Evolutionary conservation across 768 basidiomycete genomes (phyloP).

Genomic region (Pleurotus tuber-regium): DNA sequence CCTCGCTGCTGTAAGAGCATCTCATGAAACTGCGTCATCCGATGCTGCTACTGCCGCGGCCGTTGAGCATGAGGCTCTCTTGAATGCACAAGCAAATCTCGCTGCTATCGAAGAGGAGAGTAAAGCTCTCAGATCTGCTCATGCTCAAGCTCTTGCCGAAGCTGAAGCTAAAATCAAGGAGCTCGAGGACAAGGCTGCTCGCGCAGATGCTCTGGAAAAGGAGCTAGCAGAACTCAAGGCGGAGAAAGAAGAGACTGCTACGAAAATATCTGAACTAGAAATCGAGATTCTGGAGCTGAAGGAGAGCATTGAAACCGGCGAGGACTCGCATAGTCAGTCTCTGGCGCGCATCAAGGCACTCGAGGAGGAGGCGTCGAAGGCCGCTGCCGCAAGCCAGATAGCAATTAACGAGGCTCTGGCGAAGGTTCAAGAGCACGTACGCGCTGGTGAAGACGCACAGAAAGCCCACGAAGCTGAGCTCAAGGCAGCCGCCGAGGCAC

Average conservation of each 20-base stretch:
- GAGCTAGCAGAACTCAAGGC: constrained; percentile 52
- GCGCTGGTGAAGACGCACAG: constrained; percentile 37
- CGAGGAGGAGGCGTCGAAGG: constrained; percentile 53
- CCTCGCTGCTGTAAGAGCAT: constrained; percentile 46
- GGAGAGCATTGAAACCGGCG: constrained; percentile 62
- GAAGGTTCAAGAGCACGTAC: constrained; percentile 44
- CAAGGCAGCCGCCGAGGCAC: constrained; percentile 40
- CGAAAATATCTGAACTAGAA: constrained; percentile 78
- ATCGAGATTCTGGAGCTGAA: constrained; percentile 76
- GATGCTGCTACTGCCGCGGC: constrained; percentile 50
- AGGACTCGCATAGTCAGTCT: constrained; percentile 53
- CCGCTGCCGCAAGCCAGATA: constrained; percentile 44
- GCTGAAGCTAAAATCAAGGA: constrained; percentile 41
- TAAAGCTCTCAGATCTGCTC: constrained; percentile 47
- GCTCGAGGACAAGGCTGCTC: constrained; percentile 44
- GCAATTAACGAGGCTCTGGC: constrained; percentile 44
- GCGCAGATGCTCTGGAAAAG: constrained; percentile 39
- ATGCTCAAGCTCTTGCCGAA: constrained; percentile 47
- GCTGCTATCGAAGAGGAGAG: constrained; percentile 52
- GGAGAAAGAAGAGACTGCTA: constrained; percentile 69
- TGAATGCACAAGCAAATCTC: constrained; percentile 63
- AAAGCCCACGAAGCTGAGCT: constrained; percentile 46
- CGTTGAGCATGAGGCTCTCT: constrained; percentile 59
- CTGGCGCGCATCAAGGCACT: constrained; percentile 45
- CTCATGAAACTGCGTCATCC: constrained; percentile 40